A percentile compares a stretch with the other conserved stretches of the same genome.
Conservation (phyloP, 2,329 filamentous ascomycete genomes). For the Cladobotryum protrusum region DNA sequence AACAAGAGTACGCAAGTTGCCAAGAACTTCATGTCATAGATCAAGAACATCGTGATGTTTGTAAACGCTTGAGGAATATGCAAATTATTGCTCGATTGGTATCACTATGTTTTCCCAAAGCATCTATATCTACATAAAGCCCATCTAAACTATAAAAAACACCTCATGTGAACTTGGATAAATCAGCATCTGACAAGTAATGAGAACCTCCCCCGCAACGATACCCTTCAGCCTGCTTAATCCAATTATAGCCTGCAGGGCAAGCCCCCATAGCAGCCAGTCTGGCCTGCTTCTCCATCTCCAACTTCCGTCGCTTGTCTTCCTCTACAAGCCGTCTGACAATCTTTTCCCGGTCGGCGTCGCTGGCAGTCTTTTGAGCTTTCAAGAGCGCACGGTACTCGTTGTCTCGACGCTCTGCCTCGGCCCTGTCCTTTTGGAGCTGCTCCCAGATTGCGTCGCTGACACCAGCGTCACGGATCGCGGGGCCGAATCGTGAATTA, state of each 20-base stretch:
- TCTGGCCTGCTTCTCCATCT: slow-evolving; percentile 38
- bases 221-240: slow-evolving; percentile 52
- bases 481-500: background rate
- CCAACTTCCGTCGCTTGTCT: slow-evolving; percentile 31
- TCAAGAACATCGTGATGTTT: too few relatives aligned
- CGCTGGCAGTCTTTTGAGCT: slow-evolving; percentile 20
- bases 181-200: slow-evolving; percentile 26
- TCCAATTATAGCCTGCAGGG: slow-evolving; percentile 53
- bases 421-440: slow-evolving; percentile 44
- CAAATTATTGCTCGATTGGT: too few relatives aligned
- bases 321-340: slow-evolving; percentile 31
- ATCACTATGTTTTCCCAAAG: too few relatives aligned
- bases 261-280: slow-evolving; percentile 51
- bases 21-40: too few relatives aligned
- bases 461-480: slow-evolving; percentile 49
- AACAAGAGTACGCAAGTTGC: too few relatives aligned
- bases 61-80: too few relatives aligned
- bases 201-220: slow-evolving; percentile 57
- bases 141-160: background rate
- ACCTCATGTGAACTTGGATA: background rate
- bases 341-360: slow-evolving; percentile 30
- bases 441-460: slow-evolving; percentile 56
- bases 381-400: slow-evolving; percentile 31
- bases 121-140: too few relatives aligned
- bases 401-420: slow-evolving; percentile 31